phyloP scores from a whole-genome alignment of 106 monocot species.

The Platanthera zijinensis region DNA sequence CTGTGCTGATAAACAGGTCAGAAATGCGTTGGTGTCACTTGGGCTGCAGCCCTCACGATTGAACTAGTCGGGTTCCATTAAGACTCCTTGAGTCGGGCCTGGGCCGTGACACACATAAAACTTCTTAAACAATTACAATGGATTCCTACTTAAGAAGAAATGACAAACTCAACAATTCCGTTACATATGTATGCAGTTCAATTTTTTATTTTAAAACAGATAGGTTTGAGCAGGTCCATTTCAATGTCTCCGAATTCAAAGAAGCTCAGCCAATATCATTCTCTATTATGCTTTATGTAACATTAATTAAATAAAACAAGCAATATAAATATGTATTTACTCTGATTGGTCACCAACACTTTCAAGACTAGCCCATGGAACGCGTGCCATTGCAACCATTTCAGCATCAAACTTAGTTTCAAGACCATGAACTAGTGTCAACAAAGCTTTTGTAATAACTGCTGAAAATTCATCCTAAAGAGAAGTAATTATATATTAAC shows the following conservation, averaged over 20 bases:
- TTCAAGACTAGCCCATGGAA: constrained; percentile 95
- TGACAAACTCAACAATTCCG: background rate
- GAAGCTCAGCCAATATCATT: background rate
- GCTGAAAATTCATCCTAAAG: constrained; percentile 94
- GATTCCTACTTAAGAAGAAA: background rate
- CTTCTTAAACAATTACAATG: background rate
- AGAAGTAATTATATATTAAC: background rate
- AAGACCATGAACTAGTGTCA: constrained; percentile 91
- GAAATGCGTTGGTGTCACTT: no score
- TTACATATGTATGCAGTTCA: background rate
- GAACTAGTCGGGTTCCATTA: no score
- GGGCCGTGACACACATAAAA: no score
- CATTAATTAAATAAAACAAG: background rate
- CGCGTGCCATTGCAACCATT: constrained; percentile 97
- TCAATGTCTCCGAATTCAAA: background rate
- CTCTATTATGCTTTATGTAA: background rate
- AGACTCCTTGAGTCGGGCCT: no score
- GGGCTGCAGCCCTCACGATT: no score
- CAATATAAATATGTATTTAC: constrained; percentile 31
- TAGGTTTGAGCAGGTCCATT: background rate
- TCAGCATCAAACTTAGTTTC: constrained; percentile 99
- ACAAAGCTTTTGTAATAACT: constrained; percentile 82
- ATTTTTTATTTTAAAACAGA: background rate
- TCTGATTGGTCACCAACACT: constrained; percentile 99
- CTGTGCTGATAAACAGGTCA: no score